Evolutionary conservation across 345 rosid genomes (phyloP).

Genomic region (Cardamine resedifolia): DNA sequence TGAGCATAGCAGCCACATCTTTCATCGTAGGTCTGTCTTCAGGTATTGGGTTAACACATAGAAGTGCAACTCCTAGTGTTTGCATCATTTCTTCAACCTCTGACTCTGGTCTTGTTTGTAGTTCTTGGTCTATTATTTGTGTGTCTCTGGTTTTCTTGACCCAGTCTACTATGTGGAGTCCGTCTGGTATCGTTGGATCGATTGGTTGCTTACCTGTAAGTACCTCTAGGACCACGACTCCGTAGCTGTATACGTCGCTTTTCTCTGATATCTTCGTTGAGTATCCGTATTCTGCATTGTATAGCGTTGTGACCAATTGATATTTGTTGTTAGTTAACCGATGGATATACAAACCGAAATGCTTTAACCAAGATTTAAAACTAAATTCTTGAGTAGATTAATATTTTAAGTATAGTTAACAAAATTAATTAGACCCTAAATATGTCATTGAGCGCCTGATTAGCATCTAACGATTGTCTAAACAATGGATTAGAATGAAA

Average conservation of each 20-base stretch:
- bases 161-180: slow-evolving; percentile 78
- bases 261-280: slow-evolving; percentile 88
- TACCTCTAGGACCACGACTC: slow-evolving; percentile 78
- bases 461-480: too few relatives aligned
- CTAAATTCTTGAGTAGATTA: background rate
- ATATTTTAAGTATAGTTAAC: too few relatives aligned
- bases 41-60: slow-evolving; percentile 57
- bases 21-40: slow-evolving; percentile 74
- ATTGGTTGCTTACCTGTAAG: slow-evolving; percentile 89
- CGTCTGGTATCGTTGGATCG: slow-evolving; percentile 79
- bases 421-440: too few relatives aligned
- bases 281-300: slow-evolving; percentile 69
- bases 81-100: slow-evolving; percentile 70
- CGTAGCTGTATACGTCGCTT: slow-evolving; percentile 89
- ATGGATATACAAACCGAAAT: background rate
- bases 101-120: slow-evolving; percentile 48
- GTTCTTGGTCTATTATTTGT: slow-evolving; percentile 48
- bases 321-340: background rate
- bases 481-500: too few relatives aligned
- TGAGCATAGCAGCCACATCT: slow-evolving; percentile 69
- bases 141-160: slow-evolving; percentile 51
- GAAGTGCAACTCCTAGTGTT: slow-evolving; percentile 65
- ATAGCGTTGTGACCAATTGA: background rate
- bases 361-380: background rate
- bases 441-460: too few relatives aligned